phyloP scores from a whole-genome alignment of 169 alveolate genomes.

The Eimeria falciformis region DNA sequence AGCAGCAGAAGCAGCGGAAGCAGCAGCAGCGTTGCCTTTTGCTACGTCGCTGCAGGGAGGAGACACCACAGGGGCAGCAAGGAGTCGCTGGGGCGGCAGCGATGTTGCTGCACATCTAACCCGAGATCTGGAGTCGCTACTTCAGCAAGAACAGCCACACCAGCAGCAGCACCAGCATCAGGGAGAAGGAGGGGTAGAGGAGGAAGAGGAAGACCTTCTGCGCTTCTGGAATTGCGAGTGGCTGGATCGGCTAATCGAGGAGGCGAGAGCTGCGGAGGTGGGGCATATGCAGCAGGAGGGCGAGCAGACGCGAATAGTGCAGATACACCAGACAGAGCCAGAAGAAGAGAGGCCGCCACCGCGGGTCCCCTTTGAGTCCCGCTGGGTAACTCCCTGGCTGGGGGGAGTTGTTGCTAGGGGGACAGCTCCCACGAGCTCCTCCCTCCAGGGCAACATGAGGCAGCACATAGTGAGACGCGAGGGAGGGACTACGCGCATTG shows the following conservation, averaged over 20 bases:
- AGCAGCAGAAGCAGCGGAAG: not conserved
- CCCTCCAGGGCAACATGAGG: not conserved
- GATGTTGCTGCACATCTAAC: too few relatives aligned
- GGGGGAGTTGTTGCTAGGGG: not conserved
- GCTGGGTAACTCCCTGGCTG: not conserved
- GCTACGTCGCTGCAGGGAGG: too few relatives aligned
- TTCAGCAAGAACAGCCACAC: not conserved
- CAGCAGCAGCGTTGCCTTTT: not conserved
- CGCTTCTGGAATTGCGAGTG: not conserved
- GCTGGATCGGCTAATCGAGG: not conserved
- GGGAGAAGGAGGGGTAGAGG: not conserved
- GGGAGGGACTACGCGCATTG: constrained; percentile 36
- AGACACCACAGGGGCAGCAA: not conserved
- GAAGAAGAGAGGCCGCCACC: not conserved
- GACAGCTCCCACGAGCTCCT: too few relatives aligned
- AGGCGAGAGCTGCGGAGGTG: too few relatives aligned
- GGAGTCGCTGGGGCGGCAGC: too few relatives aligned
- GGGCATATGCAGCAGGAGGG: not conserved
- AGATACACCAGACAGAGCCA: not conserved
- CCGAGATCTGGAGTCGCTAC: not conserved
- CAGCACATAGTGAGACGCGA: constrained; percentile 23
- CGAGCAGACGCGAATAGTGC: not conserved
- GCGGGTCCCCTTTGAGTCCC: not conserved
- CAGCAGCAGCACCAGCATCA: not conserved
- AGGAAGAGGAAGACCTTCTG: not conserved